Percentiles rank a stretch among this genome's conserved stretches.
phyloP scores from a whole-genome alignment of 2,329 filamentous ascomycete species.

The Thermothelomyces thermophilus region DNA sequence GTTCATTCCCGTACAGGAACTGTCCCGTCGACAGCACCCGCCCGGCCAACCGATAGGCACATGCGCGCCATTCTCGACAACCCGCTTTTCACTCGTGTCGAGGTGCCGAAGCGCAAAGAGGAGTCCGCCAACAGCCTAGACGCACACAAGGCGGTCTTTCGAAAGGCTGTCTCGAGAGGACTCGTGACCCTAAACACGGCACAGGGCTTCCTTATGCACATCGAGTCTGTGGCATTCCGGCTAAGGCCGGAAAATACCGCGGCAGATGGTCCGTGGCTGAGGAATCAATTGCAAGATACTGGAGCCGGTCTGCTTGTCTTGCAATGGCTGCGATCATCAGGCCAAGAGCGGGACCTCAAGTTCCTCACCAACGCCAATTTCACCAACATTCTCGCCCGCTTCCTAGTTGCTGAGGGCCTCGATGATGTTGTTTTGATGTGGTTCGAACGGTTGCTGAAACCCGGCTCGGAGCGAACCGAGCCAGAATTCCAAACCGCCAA shows the following conservation, averaged over 20 bases:
- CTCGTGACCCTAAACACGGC: conserved; percentile 51
- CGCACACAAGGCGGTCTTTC: conserved; percentile 50
- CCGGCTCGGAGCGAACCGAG: neutral
- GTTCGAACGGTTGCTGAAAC: conserved; percentile 37
- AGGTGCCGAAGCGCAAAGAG: conserved; percentile 23
- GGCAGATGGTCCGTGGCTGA: neutral
- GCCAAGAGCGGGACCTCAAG: conserved; percentile 38
- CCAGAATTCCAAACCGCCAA: neutral
- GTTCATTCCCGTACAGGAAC: conserved; percentile 11
- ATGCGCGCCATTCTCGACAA: conserved; percentile 52
- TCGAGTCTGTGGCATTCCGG: conserved; percentile 35
- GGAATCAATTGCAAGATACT: conserved; percentile 22
- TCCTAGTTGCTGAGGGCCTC: conserved; percentile 46
- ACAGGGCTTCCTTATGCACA: conserved; percentile 46
- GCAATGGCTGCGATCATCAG: conserved; percentile 48
- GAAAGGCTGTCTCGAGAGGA: conserved; percentile 47
- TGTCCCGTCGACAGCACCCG: conserved; percentile 11
- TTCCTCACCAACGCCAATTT: conserved; percentile 41
- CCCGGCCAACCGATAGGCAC: conserved; percentile 42
- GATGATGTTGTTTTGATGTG: conserved; percentile 49
- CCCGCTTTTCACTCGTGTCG: conserved; percentile 43
- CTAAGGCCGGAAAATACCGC: neutral
- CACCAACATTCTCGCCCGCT: conserved; percentile 36
- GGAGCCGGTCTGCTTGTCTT: conserved; percentile 44
- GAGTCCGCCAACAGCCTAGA: conserved; percentile 4